Percentiles rank a stretch among this genome's conserved stretches.
These are phyloP conservation scores for Wickerhamomyces silvicola DNA, from an alignment of 805 yeast genomes.

Conservation along the genomic window DNA sequence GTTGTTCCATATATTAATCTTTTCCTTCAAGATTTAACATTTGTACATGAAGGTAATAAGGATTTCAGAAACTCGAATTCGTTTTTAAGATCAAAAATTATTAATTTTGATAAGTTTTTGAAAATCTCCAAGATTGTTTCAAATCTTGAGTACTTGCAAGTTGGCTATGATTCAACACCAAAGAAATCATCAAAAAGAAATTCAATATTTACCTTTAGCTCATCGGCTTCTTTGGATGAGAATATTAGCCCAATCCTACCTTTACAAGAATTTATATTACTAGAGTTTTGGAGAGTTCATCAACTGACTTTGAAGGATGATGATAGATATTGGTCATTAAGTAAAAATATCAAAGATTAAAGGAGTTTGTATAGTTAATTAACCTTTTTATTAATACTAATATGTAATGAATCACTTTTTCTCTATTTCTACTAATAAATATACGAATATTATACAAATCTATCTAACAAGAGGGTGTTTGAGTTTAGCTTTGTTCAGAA, in stretches of 20 bases:
- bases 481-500: no score
- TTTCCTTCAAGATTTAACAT: slow-evolving; percentile 72
- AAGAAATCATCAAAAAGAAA: slow-evolving; percentile 19
- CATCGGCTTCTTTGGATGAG: slow-evolving; percentile 15
- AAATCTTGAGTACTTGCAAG: slow-evolving; percentile 63
- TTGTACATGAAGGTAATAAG: slow-evolving; percentile 77
- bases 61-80: slow-evolving; percentile 55
- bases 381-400: no score
- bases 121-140: slow-evolving; percentile 61
- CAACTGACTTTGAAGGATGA: slow-evolving; percentile 52
- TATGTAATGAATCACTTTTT: no score
- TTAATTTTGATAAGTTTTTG: slow-evolving; percentile 69
- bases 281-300: slow-evolving; percentile 66
- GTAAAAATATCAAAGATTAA: slow-evolving; percentile 31
- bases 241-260: slow-evolving; percentile 28
- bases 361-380: neutral
- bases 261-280: slow-evolving; percentile 46
- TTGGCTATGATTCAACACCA: slow-evolving; percentile 37
- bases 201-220: slow-evolving; percentile 20
- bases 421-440: no score
- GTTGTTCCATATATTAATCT: slow-evolving; percentile 72
- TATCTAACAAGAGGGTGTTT: no score
- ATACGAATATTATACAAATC: no score
- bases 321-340: slow-evolving; percentile 69
- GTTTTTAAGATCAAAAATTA: slow-evolving; percentile 40